Base-by-base conservation (phyloP, 495 filamentous ascomycete species). In the Massariosphaeria phaeospora region DNA sequence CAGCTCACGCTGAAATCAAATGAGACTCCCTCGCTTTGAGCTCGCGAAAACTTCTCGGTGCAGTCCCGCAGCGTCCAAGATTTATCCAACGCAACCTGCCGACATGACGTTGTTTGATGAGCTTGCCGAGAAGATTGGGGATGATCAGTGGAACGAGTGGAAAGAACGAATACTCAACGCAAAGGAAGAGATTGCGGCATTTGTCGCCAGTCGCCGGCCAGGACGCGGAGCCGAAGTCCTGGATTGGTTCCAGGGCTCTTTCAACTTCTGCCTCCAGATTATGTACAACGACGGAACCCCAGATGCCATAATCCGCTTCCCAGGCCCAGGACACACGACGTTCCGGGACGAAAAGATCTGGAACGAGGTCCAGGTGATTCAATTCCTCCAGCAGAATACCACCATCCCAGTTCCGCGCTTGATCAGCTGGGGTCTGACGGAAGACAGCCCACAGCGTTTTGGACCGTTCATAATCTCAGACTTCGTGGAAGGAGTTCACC, bases 251-350 rank as follows among this genome's bases (percentile, higher is more conserved):
- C 65, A 68, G 51, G 69, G 64, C 40, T 69, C 64, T 48, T 69
- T 69, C 57, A 68, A 71, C 62, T 54, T 69, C 29, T 61, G 67
- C 61, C 60, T 69, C 34, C 52, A 48, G 33, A 65, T 69, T 40
- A 67, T 52, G 43, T 71, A 67, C 55, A 57, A 45, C 52, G 67
- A 68, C 64, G 48, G 59, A 59, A 40, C 48, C 21, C 64, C 55
- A 36, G 55, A 67, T 59, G 61, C 53, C 51, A 63, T 67, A 62
- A 69, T 70, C 62, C 62, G 66, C 52, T 70, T 69, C 59, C 65
- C 65, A 62, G 59, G 10, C 11, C 34, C 9, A 13, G 67, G 65
- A 54, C 63, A 66, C 52, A 68, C 65, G 43, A 50, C 63, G 52
- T 65, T 65, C 57, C 43, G 40, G 31, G 52, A 55, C 3, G 52